phyloP scores from a whole-genome alignment of 805 yeast species.

The Cyberlindnera suaveolens region DNA sequence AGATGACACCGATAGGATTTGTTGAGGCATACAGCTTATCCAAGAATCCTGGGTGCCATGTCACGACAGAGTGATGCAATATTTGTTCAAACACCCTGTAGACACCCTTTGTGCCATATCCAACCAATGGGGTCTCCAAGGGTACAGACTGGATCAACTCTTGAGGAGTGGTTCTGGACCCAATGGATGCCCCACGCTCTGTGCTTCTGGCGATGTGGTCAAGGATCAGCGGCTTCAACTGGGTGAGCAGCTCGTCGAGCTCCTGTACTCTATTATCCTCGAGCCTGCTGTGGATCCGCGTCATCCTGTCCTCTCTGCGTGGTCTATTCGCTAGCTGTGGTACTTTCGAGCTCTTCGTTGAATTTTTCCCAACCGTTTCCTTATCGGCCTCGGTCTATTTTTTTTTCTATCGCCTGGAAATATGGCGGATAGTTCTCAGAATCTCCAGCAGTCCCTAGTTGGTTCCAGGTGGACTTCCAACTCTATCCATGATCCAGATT shows the following conservation, averaged over 20 bases:
- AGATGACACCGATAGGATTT: constrained; percentile 74
- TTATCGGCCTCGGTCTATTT: too few species aligned
- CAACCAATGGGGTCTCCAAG: constrained; percentile 31
- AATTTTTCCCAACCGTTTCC: too few species aligned
- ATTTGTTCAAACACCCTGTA: constrained; percentile 47
- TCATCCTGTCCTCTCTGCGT: constrained; percentile 14
- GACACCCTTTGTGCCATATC: constrained; percentile 38
- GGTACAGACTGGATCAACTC: constrained; percentile 34
- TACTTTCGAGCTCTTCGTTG: too few species aligned
- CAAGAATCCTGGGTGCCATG: constrained; percentile 84
- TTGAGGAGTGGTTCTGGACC: constrained; percentile 44
- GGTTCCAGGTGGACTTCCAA: too few species aligned
- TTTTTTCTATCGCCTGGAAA: too few species aligned
- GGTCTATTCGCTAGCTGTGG: too few species aligned
- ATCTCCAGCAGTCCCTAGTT: too few species aligned
- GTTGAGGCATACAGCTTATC: constrained; percentile 84
- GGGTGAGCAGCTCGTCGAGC: constrained; percentile 45
- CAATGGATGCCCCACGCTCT: constrained; percentile 40
- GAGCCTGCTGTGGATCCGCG: constrained; percentile 22
- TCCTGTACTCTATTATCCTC: constrained; percentile 51
- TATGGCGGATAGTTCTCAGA: too few species aligned
- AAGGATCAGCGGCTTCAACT: constrained; percentile 46
- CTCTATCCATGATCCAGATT: too few species aligned
- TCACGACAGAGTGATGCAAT: constrained; percentile 62
- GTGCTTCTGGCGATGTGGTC: constrained; percentile 47